phyloP scores from a whole-genome alignment of 2,329 filamentous ascomycete species.

The Raffaelea deltoideospora region DNA sequence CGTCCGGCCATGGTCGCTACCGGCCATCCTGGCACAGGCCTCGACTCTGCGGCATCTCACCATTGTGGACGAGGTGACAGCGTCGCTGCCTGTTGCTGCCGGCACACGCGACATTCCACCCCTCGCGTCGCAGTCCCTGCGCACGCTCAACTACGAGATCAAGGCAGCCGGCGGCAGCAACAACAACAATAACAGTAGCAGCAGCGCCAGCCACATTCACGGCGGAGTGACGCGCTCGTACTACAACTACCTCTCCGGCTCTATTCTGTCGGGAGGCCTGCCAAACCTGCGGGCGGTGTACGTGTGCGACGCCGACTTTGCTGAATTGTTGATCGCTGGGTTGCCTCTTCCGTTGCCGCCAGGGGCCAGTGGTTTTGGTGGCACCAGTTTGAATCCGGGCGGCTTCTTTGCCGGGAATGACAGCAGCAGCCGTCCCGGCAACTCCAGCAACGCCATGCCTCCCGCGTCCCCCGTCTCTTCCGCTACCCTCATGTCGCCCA shows the following conservation, averaged over 20 bases:
- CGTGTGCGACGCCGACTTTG: constrained; percentile 71
- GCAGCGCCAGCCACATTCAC: too few species aligned
- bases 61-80: constrained; percentile 33
- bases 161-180: constrained; percentile 42
- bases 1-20: constrained; percentile 46
- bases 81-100: constrained; percentile 31
- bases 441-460: too few species aligned
- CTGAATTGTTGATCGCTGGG: constrained; percentile 53
- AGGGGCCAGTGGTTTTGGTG: constrained; percentile 19
- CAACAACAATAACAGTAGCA: too few species aligned
- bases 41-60: constrained; percentile 41
- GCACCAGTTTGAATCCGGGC: too few species aligned
- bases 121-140: constrained; percentile 52
- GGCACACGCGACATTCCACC: constrained; percentile 35
- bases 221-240: constrained; percentile 44
- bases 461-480: too few species aligned
- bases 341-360: constrained; percentile 38
- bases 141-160: constrained; percentile 71
- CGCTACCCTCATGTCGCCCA: too few species aligned
- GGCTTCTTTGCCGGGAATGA: too few species aligned
- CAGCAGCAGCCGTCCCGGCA: too few species aligned
- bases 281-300: constrained; percentile 65
- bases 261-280: constrained; percentile 59
- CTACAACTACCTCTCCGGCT: constrained; percentile 76
- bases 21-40: constrained; percentile 42